Evolutionary conservation across 371 early-diverging fungal species (phyloP).

Genomic region (Rhizopus microsporus): DNA sequence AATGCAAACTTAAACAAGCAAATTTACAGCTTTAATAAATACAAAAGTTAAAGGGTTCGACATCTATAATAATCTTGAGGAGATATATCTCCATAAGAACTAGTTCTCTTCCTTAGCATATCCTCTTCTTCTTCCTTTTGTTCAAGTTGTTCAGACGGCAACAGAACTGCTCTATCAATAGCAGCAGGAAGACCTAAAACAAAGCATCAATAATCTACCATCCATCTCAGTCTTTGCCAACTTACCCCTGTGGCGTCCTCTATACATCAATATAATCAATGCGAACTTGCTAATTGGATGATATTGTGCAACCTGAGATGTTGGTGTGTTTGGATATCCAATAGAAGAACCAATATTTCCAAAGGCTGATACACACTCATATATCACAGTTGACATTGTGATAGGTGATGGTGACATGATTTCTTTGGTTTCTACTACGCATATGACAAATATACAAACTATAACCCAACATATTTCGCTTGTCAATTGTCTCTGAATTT

Average conservation of each 20-base stretch:
- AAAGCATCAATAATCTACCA: not conserved
- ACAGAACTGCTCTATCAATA: conserved; percentile 49
- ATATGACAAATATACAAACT: conserved; percentile 36
- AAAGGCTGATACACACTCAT: conserved; percentile 54
- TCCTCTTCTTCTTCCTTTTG: conserved; percentile 25
- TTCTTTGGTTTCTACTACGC: conserved; percentile 31
- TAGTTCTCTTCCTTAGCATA: conserved; percentile 18
- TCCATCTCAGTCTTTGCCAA: not conserved
- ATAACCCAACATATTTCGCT: conserved; percentile 54
- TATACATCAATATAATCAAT: conserved; percentile 46
- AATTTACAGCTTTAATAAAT: too few relatives aligned
- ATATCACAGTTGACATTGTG: conserved; percentile 41
- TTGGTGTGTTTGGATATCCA: conserved; percentile 39
- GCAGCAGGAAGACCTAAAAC: conserved; percentile 44
- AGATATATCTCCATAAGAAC: conserved; percentile 11
- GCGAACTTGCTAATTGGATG: conserved; percentile 44
- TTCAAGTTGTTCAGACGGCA: conserved; percentile 45
- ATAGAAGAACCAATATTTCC: conserved; percentile 46
- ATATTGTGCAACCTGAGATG: conserved; percentile 43
- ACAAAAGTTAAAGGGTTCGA: conserved; percentile 11
- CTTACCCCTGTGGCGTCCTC: conserved; percentile 51
- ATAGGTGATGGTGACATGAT: conserved; percentile 43
- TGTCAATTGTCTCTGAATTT: conserved; percentile 49
- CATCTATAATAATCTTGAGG: conserved; percentile 20
- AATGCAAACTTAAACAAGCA: conserved; percentile 1